Evolutionary conservation across 2,329 filamentous ascomycete genomes (phyloP), one percentile per base, ranked within the genome.

Genomic region (Claviceps maximensis): DNA sequence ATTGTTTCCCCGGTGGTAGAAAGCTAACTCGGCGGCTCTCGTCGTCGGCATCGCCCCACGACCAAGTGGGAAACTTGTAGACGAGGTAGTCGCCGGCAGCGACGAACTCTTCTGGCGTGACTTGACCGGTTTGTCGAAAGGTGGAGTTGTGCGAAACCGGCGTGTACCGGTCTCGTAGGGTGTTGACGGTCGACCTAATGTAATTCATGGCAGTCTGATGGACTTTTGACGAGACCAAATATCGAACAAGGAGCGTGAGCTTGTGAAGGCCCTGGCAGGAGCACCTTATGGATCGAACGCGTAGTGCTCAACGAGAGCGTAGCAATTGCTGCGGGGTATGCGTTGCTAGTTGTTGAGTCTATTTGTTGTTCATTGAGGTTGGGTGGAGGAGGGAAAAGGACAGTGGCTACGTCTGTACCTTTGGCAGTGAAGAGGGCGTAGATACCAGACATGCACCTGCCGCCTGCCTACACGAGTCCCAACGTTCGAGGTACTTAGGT

Each of bases 51-150:
- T 93, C 88, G 59, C 86, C 83, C 93, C 93, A 98, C 49, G 88
- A 86, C 93, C 93, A 98, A 54, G 91, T 95, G 9, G 91, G 93
- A 72, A 98, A 98, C 75, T 96, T 97, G 82, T 94, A 95, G 64
- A 95, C 90, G 40, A 98, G 83, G 68, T 97, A 98, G 74, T 98
- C 93, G 62, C 93, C 93, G 3, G 93, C 93, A 4, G 87, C 85
- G 50, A 96, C 78, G 69, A 98, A 98, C 76, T 98, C 93, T 65
- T 96, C 91, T 19, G 91, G 91, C 0, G 91, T 97, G 71, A 98
- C 93, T 73, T 97, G 87, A 59, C 93, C 93, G 4, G 90, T 95
- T 62, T 82, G 79, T 62, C 91, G 87, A 72, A 98, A 98, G 58
- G 88, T 97, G 3, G 91, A 97, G 51, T 83, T 94, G 69, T 95